Evolutionary conservation across 306 rosid genomes (phyloP), one percentile per base, ranked within the genome.

Genomic region (Macrotyloma uniflorum): DNA sequence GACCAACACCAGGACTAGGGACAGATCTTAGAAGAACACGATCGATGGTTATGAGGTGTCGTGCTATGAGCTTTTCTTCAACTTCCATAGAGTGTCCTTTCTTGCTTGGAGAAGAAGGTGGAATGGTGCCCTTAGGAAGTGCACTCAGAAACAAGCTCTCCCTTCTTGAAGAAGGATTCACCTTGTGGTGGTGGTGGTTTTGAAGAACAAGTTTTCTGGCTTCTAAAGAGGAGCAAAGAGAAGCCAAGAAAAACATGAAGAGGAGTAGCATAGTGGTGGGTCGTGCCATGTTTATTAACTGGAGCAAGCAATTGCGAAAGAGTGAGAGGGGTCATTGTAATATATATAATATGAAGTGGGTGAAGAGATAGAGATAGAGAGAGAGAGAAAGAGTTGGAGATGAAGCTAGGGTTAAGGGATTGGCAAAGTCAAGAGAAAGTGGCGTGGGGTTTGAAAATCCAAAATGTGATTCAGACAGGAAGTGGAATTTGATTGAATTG

Each of bases 1-100:
- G 93, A 6, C 97, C 97, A 10, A 74, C 78, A 4, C 97, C 98
- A 11, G 98, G 98, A 83, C 97, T 93, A 0, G 98, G 98, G 26
- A 88, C 88, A 22, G 95, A 89, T 58, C 53, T 55, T 3, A 87
- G 82, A 75, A 71, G 55, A 72, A 72, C 15, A 18, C 86, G 91
- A 50, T 92, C 86, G 2, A 77, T 15, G 66, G 42, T 28, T 14
- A 76, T 78, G 35, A 91, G 96, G 80, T 90, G 96, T 6, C 92
- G 87, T 8, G 79, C 81, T 30, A 84, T 74, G 87, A 90, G 98
- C 84, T 90, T 90, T 43, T 88, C 86, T 70, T 86, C 79, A 58
- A 82, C 71, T 23, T 82, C 86, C 7, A 66, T 16, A n/a, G 85
- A 85, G 55, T 93, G 90, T 0, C 91, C 93, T 70, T 84, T 90